phyloP scores from a whole-genome alignment of 352 stramenopile genomes.

The Pythium insidiosum region DNA sequence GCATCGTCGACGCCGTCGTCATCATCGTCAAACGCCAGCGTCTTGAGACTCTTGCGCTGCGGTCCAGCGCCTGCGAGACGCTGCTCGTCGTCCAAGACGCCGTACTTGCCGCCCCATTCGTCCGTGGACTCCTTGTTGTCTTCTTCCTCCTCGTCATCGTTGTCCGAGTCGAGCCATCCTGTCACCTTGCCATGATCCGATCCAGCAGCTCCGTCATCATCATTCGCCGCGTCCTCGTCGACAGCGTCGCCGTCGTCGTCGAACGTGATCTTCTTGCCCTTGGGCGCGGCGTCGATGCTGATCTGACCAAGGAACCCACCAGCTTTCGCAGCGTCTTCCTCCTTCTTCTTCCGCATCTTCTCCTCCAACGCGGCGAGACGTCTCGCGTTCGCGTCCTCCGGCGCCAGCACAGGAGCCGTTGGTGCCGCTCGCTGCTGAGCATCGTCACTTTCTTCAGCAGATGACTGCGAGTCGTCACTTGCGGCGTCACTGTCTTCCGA shows the following conservation, averaged over 20 bases:
- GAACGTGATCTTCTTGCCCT: constrained; percentile 68
- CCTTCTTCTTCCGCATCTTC: constrained; percentile 17
- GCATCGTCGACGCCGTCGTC: constrained; percentile 17
- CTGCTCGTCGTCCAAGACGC: constrained; percentile 17
- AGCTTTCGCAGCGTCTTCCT: constrained; percentile 24
- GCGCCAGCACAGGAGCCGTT: constrained; percentile 2
- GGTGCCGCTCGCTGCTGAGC: constrained; percentile 1
- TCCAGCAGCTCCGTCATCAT: constrained; percentile 5
- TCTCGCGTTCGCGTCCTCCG: constrained; percentile 27
- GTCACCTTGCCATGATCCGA: constrained; percentile 13
- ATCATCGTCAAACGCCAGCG: constrained; percentile 34
- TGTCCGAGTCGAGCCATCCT: constrained; percentile 52
- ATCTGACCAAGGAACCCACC: constrained; percentile 18
- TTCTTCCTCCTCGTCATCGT: constrained; percentile 29
- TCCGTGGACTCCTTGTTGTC: too few species aligned
- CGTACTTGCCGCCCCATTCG: constrained; percentile 7
- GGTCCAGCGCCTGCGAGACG: not conserved
- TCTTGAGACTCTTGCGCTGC: constrained; percentile 14
- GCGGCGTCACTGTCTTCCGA: constrained; percentile 4
- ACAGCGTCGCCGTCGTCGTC: constrained; percentile 56
- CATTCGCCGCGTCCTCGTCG: constrained; percentile 9
- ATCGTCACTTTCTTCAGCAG: constrained; percentile 3
- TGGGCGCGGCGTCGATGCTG: constrained; percentile 19
- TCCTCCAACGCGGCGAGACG: constrained; percentile 50
- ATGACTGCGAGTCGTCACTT: constrained; percentile 2